Evolutionary conservation across 2,329 filamentous ascomycete genomes (phyloP).

Genomic region (Apiospora koreana): DNA sequence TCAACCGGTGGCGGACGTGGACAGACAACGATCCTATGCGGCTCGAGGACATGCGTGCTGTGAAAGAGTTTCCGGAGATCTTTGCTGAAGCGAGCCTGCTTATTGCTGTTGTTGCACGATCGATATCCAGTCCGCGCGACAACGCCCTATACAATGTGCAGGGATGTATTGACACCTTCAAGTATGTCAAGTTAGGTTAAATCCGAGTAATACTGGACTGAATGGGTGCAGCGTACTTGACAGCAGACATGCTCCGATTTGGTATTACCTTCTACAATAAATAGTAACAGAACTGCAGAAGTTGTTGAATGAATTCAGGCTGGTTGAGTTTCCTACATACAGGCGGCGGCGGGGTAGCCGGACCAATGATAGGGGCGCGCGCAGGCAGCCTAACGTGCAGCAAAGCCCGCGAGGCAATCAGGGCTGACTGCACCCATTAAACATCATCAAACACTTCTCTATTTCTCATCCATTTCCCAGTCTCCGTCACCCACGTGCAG

Average conservation of each 20-base stretch:
- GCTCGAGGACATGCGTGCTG: background rate
- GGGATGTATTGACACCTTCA: background rate
- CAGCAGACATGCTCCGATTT: background rate
- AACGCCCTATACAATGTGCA: background rate
- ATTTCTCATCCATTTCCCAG: background rate
- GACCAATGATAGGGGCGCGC: slow-evolving; percentile 2
- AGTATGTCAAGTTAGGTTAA: background rate
- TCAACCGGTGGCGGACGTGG: background rate
- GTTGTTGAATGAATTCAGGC: too few relatives aligned
- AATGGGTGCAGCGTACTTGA: background rate
- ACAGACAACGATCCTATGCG: background rate
- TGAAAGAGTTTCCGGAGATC: background rate
- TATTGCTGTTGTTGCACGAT: background rate
- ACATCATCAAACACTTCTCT: background rate
- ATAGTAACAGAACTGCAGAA: too few relatives aligned
- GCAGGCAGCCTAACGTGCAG: background rate
- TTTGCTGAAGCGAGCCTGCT: background rate
- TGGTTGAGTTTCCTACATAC: too few relatives aligned
- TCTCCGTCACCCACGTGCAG: background rate
- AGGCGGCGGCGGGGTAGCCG: background rate
- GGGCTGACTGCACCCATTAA: background rate
- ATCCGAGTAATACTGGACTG: background rate
- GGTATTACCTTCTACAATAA: background rate
- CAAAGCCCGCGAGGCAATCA: background rate
- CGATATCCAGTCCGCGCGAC: background rate